Percentiles rank a stretch among this genome's conserved stretches.
phyloP scores from a whole-genome alignment of 495 filamentous ascomycete species.

The Penicillium pulvis region DNA sequence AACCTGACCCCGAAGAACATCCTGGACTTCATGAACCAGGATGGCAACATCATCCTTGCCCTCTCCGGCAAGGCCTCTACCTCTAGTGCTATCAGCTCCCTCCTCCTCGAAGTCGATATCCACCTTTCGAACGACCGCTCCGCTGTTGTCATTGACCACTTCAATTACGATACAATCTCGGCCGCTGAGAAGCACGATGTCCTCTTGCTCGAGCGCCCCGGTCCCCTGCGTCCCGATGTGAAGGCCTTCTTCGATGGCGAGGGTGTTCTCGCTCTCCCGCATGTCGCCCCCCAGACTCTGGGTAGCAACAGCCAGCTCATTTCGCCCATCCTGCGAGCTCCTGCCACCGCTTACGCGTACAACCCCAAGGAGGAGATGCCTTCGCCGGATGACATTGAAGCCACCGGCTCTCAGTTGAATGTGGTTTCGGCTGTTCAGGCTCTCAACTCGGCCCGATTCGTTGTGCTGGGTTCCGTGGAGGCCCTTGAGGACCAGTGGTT shows the following conservation, averaged over 20 bases:
- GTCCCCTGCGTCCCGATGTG: slow-evolving; percentile 62
- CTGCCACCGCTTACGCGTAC: slow-evolving; percentile 85
- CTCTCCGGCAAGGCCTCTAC: slow-evolving; percentile 74
- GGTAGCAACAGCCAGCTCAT: slow-evolving; percentile 74
- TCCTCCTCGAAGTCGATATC: slow-evolving; percentile 90
- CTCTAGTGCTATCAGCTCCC: slow-evolving; percentile 76
- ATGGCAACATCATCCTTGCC: slow-evolving; percentile 90
- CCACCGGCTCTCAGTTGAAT: slow-evolving; percentile 76
- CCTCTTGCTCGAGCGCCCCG: slow-evolving; percentile 69
- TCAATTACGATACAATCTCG: slow-evolving; percentile 81
- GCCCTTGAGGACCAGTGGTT: slow-evolving; percentile 91
- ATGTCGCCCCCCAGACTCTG: slow-evolving; percentile 75
- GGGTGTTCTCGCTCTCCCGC: slow-evolving; percentile 76
- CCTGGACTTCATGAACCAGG: slow-evolving; percentile 85
- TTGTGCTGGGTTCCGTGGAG: slow-evolving; percentile 82
- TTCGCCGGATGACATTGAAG: slow-evolving; percentile 77
- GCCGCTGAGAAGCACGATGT: slow-evolving; percentile 86
- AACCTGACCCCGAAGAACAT: slow-evolving; percentile 81
- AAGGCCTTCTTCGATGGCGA: slow-evolving; percentile 78
- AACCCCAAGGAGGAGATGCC: slow-evolving; percentile 87
- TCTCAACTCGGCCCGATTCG: slow-evolving; percentile 89
- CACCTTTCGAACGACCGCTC: slow-evolving; percentile 83
- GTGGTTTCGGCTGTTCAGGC: slow-evolving; percentile 85
- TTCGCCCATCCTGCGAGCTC: slow-evolving; percentile 78
- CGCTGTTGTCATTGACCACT: slow-evolving; percentile 87